Percentiles rank a stretch among this genome's conserved stretches.
Evolutionary conservation across 176 grass and related monocot species (phyloP).

Genomic region (Urochloa ruziziensis): DNA sequence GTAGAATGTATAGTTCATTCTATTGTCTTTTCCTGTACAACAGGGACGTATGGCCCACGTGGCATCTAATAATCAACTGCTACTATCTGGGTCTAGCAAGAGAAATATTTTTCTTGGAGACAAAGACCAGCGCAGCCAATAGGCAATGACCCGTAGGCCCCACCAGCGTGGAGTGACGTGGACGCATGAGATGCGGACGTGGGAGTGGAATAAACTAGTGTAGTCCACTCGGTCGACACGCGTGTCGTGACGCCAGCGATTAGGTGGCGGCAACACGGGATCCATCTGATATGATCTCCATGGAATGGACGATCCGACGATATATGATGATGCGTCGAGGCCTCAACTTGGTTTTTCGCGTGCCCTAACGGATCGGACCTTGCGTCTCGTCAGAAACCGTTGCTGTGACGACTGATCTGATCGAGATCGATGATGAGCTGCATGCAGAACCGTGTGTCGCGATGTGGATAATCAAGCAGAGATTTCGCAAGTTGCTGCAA

Average conservation of each 20-base stretch:
- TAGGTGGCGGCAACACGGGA: not conserved
- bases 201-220: not conserved
- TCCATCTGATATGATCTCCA: too few species aligned
- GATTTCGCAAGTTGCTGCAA: too few species aligned
- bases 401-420: too few species aligned
- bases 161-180: not conserved
- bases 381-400: too few species aligned
- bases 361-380: too few species aligned
- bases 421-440: too few species aligned
- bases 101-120: not conserved
- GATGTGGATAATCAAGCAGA: too few species aligned
- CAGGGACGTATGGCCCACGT: not conserved
- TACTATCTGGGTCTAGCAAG: not conserved
- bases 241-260: not conserved
- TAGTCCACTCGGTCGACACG: not conserved
- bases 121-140: not conserved
- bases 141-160: not conserved
- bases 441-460: too few species aligned
- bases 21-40: not conserved
- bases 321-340: too few species aligned
- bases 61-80: not conserved
- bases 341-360: too few species aligned
- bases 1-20: not conserved
- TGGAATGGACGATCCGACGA: not conserved
- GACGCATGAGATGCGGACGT: not conserved